A percentile compares a stretch with the other conserved stretches of the same genome.
phyloP scores from a whole-genome alignment of 345 rosid genomes.

The Heritiera fomes region DNA sequence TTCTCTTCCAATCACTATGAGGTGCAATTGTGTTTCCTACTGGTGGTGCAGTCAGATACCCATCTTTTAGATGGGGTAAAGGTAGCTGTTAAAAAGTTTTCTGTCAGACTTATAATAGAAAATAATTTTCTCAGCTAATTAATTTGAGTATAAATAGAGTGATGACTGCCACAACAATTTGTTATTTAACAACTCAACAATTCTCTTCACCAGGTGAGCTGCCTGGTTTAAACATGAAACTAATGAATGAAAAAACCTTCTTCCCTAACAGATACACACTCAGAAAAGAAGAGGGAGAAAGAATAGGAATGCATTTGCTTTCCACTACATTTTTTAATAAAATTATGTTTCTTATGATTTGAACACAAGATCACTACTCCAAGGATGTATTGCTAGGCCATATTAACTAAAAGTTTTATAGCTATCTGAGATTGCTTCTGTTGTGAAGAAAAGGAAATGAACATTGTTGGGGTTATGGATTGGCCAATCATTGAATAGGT shows the following conservation, averaged over 20 bases:
- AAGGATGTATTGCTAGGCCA: not conserved
- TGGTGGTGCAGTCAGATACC: conserved; percentile 1
- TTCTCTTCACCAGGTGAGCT: not conserved
- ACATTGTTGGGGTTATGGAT: not conserved
- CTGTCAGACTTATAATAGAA: not conserved
- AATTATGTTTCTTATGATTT: not conserved
- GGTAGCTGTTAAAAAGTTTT: not conserved
- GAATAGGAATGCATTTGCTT: not conserved
- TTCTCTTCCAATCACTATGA: conserved; percentile 9
- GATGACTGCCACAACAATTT: not conserved
- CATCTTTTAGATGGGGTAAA: conserved; percentile 7
- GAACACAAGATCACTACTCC: not conserved
- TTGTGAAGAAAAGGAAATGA: not conserved
- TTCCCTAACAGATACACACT: not conserved
- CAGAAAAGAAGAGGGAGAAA: not conserved
- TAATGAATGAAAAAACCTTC: not conserved
- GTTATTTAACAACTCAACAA: not conserved
- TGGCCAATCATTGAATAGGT: not conserved
- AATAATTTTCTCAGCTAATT: not conserved
- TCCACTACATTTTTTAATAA: not conserved
- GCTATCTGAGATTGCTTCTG: not conserved
- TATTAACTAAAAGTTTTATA: not conserved
- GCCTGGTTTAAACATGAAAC: not conserved
- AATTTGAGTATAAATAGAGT: not conserved
- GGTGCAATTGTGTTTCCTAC: not conserved